phyloP scores from a whole-genome alignment of 148 eudicot species.

The Silene latifolia region DNA sequence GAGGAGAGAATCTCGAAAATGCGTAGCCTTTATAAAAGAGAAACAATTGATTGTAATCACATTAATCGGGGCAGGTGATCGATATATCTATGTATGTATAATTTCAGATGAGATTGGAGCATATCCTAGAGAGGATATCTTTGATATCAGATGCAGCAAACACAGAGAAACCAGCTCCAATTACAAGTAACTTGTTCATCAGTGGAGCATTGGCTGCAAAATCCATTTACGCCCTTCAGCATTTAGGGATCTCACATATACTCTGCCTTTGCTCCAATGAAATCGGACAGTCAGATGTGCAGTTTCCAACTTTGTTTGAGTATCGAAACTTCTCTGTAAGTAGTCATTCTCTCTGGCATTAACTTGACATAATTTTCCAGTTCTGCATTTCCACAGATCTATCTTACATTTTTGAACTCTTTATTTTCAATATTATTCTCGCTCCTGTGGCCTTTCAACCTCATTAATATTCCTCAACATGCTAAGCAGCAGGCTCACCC shows the following conservation, averaged over 20 bases:
- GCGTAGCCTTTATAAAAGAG: no score
- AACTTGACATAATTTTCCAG: no score
- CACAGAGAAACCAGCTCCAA: slow-evolving; percentile 85
- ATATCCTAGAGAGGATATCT: slow-evolving; percentile 88
- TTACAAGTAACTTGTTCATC: slow-evolving; percentile 62
- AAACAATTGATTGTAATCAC: no score
- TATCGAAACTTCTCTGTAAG: slow-evolving; percentile 82
- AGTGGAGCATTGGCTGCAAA: slow-evolving; percentile 99
- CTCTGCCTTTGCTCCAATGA: slow-evolving; percentile 93
- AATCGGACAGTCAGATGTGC: slow-evolving; percentile 95
- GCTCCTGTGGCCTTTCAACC: not conserved
- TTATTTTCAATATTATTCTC: not conserved
- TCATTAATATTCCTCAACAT: not conserved
- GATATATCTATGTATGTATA: slow-evolving; percentile 2
- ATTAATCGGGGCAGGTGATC: not conserved
- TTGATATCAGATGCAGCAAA: slow-evolving; percentile 97
- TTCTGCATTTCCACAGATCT: not conserved
- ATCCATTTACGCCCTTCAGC: slow-evolving; percentile 79
- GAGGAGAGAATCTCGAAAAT: no score
- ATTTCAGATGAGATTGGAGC: slow-evolving; percentile 89
- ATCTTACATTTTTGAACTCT: no score
- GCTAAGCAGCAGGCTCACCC: not conserved
- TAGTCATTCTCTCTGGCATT: slow-evolving; percentile 2
- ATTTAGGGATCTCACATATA: slow-evolving; percentile 81
- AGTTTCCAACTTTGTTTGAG: slow-evolving; percentile 66